Evolutionary conservation across 768 basidiomycete genomes (phyloP).

Genomic region (Coprinellus micaceus): DNA sequence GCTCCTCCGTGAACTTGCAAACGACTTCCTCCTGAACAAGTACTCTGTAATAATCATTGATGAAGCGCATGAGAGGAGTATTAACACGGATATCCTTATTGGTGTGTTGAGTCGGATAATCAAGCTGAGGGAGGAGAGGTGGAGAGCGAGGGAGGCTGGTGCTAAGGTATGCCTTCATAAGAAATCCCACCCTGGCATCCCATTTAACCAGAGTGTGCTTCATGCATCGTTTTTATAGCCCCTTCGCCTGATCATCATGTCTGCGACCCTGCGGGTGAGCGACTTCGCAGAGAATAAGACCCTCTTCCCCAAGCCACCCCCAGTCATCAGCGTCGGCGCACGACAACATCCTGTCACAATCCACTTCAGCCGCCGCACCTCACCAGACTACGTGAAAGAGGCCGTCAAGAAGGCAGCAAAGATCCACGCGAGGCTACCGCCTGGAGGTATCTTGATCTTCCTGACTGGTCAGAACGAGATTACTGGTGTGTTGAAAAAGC

Average conservation of each 20-base stretch:
- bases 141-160: slow-evolving; percentile 72
- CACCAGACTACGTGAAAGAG: slow-evolving; percentile 84
- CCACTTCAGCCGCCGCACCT: slow-evolving; percentile 87
- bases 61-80: slow-evolving; percentile 96
- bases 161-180: slow-evolving; percentile 64
- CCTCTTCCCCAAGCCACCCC: slow-evolving; percentile 82
- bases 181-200: too few relatives aligned
- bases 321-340: slow-evolving; percentile 82
- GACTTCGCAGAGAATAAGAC: slow-evolving; percentile 87
- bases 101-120: slow-evolving; percentile 94
- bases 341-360: slow-evolving; percentile 94
- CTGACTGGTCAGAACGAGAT: slow-evolving; percentile 98
- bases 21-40: slow-evolving; percentile 88
- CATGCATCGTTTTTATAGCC: too few relatives aligned
- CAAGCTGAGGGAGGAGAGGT: slow-evolving; percentile 84
- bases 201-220: too few relatives aligned
- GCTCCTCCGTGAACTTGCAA: slow-evolving; percentile 84
- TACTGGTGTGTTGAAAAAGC: slow-evolving; percentile 70
- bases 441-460: slow-evolving; percentile 91
- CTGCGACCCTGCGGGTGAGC: slow-evolving; percentile 89
- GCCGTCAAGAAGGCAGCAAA: slow-evolving; percentile 87
- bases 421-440: slow-evolving; percentile 88
- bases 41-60: slow-evolving; percentile 96
- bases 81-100: slow-evolving; percentile 97
- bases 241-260: slow-evolving; percentile 95